Percentiles rank a stretch among this genome's conserved stretches.
Evolutionary conservation across 202 grass and related monocot genomes (phyloP).

Genomic region (Eragrostis tef): DNA sequence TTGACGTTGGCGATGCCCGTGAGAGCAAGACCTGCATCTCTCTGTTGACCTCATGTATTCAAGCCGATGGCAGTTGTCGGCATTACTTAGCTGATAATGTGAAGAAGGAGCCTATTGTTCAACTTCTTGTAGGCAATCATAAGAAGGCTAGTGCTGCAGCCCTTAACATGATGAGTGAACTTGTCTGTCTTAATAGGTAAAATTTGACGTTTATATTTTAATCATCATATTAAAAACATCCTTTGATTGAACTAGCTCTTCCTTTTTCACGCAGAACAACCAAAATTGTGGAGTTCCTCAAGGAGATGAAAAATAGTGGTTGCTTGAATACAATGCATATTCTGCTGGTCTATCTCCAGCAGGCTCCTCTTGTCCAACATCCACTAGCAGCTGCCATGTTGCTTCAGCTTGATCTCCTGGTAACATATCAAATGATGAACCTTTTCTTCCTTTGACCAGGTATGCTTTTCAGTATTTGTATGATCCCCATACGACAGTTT

Average conservation of each 20-base stretch:
- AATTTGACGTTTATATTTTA: slow-evolving; percentile 12
- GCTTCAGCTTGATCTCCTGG: slow-evolving; percentile 91
- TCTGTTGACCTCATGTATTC: slow-evolving; percentile 76
- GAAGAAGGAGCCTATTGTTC: slow-evolving; percentile 77
- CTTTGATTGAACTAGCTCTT: slow-evolving; percentile 38
- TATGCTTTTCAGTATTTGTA: slow-evolving; percentile 40
- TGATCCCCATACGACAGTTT: slow-evolving; percentile 49
- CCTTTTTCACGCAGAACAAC: slow-evolving; percentile 66
- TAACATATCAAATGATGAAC: slow-evolving; percentile 45
- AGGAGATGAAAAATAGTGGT: slow-evolving; percentile 72
- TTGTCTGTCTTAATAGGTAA: slow-evolving; percentile 90
- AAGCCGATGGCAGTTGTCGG: slow-evolving; percentile 85
- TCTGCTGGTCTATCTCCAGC: slow-evolving; percentile 89
- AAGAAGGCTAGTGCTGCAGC: slow-evolving; percentile 66
- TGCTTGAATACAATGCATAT: slow-evolving; percentile 93
- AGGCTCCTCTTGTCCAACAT: slow-evolving; percentile 74
- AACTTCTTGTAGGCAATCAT: slow-evolving; percentile 75
- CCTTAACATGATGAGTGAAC: slow-evolving; percentile 80
- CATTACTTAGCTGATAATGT: slow-evolving; percentile 77
- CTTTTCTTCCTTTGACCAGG: slow-evolving; percentile 30
- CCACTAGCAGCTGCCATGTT: slow-evolving; percentile 82
- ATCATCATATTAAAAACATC: slow-evolving; percentile 20
- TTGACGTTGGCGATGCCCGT: slow-evolving; percentile 61
- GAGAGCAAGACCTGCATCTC: slow-evolving; percentile 77
- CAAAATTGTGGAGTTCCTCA: slow-evolving; percentile 71